These are phyloP conservation scores for Tillandsia leiboldiana DNA, from an alignment of 176 grass and related monocot genomes.

Conservation along the genomic window DNA sequence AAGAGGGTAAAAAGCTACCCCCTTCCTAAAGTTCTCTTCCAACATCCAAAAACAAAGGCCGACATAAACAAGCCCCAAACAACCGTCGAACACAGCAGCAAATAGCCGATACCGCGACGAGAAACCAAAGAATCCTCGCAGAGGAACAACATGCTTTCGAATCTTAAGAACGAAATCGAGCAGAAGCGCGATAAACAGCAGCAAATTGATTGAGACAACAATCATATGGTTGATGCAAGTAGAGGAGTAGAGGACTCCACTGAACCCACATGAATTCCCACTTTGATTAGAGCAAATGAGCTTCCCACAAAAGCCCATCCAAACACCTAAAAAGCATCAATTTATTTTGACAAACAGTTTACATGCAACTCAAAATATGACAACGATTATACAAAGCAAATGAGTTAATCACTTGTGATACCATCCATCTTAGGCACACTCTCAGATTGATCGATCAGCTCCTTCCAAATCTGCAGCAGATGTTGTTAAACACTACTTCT, in stretches of 20 bases:
- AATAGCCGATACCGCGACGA: conserved; percentile 21
- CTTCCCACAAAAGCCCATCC: conserved; percentile 33
- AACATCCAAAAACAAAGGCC: conserved; percentile 47
- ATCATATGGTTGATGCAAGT: conserved; percentile 64
- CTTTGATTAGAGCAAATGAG: conserved; percentile 29
- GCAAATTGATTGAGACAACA: not conserved
- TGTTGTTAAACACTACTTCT: too few relatives aligned
- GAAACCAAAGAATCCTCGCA: conserved; percentile 12
- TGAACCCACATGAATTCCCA: conserved; percentile 18
- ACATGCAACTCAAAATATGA: too few relatives aligned
- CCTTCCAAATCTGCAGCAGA: too few relatives aligned
- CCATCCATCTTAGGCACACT: too few relatives aligned
- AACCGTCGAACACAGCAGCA: conserved; percentile 23
- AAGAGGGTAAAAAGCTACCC: conserved; percentile 8
- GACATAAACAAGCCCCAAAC: conserved; percentile 49
- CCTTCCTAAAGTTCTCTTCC: conserved; percentile 16
- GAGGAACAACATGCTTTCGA: conserved; percentile 8
- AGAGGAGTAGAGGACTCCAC: conserved; percentile 36
- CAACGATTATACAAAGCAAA: too few relatives aligned
- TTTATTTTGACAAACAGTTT: too few relatives aligned
- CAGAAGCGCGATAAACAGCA: conserved; percentile 22
- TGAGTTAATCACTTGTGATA: too few relatives aligned
- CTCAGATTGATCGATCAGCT: too few relatives aligned
- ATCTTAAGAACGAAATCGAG: conserved; percentile 40
- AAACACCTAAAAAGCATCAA: conserved; percentile 24